Evolutionary conservation across 2,329 filamentous ascomycete genomes (phyloP), one percentile per base, ranked within the genome.

Genomic region (Penicillium griseofulvum): DNA sequence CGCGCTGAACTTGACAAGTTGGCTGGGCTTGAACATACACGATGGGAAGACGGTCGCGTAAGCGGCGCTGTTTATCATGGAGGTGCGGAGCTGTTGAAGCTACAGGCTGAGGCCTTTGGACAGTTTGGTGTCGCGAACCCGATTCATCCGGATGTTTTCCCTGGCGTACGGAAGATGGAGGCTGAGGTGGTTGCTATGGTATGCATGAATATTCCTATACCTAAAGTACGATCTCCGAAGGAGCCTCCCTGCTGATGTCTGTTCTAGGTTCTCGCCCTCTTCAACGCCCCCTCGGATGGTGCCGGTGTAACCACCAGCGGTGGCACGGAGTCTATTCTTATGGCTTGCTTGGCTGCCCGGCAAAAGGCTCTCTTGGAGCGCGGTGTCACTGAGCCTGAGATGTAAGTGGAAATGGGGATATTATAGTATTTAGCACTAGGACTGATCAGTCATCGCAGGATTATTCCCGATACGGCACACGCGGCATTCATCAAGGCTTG

Each of bases 141-240:
- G 3, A 94, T 99, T 64, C 94, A 99, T 73, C 94, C 94, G 7
- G 94, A 99, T 76, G 93, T 99, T 41, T 99, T 99, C 77, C 94
- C 94, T 16, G 94, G 93, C 28, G 92, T 99, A 49, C 83, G 94
- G 67, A 99, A 99, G 83, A 99, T 99, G 94, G 94, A 99, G 79
- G 93, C 94, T 42, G 94, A 99, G 78, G 81, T 99, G 58, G 94
- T 99, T 49, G 89, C 92, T 62, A 99, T 99, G 93, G 91, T 95
- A 71, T 45, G 71, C 26, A 50, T 28, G 3, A n/a, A 12, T 6
- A 14, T 36, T 34, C 9, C 10, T 10, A 28, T 14, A 17, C 24
- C 2, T 5, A 3, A 9, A 12, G 17, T 28, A 28, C 8, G 3
- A 28, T 54, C n/a, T 37, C 28, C 11, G 36, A 17, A 31, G 2